Base-by-base conservation (phyloP, 2,329 filamentous ascomycete species). In the Mycosphaerelloides madeirae region DNA sequence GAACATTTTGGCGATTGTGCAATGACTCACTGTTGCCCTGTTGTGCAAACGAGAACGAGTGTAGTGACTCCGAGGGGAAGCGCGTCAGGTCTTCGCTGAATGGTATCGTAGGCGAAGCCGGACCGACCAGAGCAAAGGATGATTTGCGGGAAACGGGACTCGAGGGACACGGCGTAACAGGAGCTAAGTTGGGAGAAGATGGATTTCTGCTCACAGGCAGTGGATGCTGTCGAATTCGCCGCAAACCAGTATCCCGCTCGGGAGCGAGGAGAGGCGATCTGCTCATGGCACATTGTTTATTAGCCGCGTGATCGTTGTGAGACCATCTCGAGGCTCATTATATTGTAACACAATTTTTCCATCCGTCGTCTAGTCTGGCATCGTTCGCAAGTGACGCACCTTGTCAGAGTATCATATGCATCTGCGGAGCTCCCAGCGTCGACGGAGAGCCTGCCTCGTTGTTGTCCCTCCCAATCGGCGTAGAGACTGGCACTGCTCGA, bases 1-100 rank as follows among this genome's bases (percentile, higher is more conserved):
- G 67, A 28, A 95, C 85, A 72, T 88, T 95, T 65, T 97, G 90
- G 43, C 93, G 84, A 65, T 81, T 95, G 64, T 95, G 87, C 44
- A 97, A 76, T 51, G 88, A 82, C 51, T 97, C 91, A 61, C 95
- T 90, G 61, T 95, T 90, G 3, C 90, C 91, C 67, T 95, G 90
- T 57, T 95, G 87, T 31, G 93, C 88, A 66, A 98, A 98, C 11
- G 91, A 97, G 70, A 98, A 98, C 1, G 93, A 98, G 68, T 98
- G 93, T 36, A 98, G 73, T 5, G 93, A 98, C 65, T 98, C 93
- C 57, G 87, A 88, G 1, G 93, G 91, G 64, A 98, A 98, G 39
- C 90, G 84, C 35, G 83, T 84, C 35, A 98, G 78, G 63, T 98
- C 93, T 71, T 97, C 93, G 60, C 81, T 79, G 62, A 89, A 88